These are phyloP conservation scores for Noccaea bulbosa DNA, from an alignment of 345 rosid genomes.

Conservation along the genomic window DNA sequence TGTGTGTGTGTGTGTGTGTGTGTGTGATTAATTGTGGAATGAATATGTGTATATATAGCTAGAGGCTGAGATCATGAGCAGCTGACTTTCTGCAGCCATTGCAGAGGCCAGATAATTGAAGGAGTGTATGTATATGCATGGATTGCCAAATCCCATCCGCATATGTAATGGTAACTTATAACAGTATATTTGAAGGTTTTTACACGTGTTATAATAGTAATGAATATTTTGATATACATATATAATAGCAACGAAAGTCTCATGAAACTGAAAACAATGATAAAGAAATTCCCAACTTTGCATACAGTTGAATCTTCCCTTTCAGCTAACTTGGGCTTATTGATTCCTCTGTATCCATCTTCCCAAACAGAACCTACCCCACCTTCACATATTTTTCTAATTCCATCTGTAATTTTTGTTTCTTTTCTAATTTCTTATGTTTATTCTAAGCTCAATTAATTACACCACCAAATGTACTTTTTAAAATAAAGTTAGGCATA, in stretches of 20 bases:
- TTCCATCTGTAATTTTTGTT: background rate
- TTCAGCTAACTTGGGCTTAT: constrained; percentile 20
- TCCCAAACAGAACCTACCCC: constrained; percentile 22
- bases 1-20: background rate
- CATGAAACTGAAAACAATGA: background rate
- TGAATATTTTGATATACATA: constrained; percentile 11
- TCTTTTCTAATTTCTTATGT: background rate
- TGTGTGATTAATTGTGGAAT: constrained; percentile 1
- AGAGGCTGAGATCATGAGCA: constrained; percentile 5
- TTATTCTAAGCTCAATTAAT: constrained; percentile 24
- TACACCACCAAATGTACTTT: constrained; percentile 13
- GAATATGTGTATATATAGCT: constrained; percentile 8
- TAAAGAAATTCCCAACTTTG: constrained; percentile 30
- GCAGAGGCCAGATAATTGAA: constrained; percentile 14
- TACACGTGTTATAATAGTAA: constrained; percentile 29
- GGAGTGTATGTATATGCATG: constrained; percentile 9
- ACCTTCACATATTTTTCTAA: constrained; percentile 15
- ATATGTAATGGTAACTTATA: background rate
- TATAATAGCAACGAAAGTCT: background rate
- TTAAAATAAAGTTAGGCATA: background rate
- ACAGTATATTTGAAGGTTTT: constrained; percentile 23
- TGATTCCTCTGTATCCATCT: constrained; percentile 29
- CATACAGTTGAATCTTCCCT: constrained; percentile 31
- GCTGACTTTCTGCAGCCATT: constrained; percentile 38
- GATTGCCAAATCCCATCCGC: constrained; percentile 21